Base-by-base conservation (phyloP, 495 filamentous ascomycete genomes). In the Lasiosphaeris hirsuta region DNA sequence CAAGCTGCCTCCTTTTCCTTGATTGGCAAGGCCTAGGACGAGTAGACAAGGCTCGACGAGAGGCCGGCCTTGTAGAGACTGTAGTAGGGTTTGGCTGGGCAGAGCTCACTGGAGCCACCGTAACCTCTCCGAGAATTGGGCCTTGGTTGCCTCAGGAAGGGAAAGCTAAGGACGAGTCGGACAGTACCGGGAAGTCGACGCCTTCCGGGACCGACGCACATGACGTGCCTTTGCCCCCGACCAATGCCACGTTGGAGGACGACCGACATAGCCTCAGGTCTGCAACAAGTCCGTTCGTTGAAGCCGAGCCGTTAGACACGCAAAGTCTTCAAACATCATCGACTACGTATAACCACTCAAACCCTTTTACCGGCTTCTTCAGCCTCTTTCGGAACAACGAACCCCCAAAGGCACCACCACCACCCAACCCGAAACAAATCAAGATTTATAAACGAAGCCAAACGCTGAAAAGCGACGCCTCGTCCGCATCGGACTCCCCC, bases 81-180 rank as follows among this genome's bases (percentile, higher is more conserved):
- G 86, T 97, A 64, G 90, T 92, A 33, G 89, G 85, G 56, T 97
- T 92, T 84, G 93, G 95, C 0, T 97, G 91, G 90, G 90, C 89
- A 10, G 93, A 98, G 68, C 70, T 98, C 47, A 97, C 90, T 0
- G 92, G 92, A 7, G 83, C 89, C 42, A 94, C 60, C 70, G 75
- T 66, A 13, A 72, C 68, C 10, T 67, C 66, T 34, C 73, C 67
- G 38, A 68, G 69, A 56, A 68, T 64, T 51, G 60, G 52, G 19
- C 63, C 66, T 54, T 75, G 71, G 75, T 60, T 66, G 5, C 70
- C 74, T 4, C 65, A 53, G 7, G 61, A 70, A 41, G 38, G 17
- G 17, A 48, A 68, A 34, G 56, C 47, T 19, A 59, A 62, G 17
- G 53, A 62, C 6, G 58, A 56, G 23, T 56, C 63, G 13, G 66